These are phyloP conservation scores for Gonium pectorale DNA, from an alignment of 139 green algal species.

Conservation along the genomic window DNA sequence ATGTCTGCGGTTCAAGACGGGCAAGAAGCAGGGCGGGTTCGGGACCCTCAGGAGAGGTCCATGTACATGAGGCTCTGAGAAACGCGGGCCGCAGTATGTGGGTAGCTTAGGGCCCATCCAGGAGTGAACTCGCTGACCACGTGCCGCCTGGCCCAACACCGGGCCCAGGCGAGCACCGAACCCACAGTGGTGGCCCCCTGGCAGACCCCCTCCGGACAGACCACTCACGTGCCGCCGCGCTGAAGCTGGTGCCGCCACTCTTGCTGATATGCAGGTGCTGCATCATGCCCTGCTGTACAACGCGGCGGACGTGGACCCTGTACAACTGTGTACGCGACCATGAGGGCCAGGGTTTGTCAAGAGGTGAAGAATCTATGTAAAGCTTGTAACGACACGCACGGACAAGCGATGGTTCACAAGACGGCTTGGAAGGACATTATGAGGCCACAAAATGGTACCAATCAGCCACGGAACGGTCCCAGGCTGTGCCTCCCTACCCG, in stretches of 20 bases:
- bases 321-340: slow-evolving; percentile 7
- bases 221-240: slow-evolving; percentile 4
- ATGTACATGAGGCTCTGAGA: background rate
- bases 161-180: too few relatives aligned
- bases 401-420: background rate
- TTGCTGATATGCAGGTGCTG: slow-evolving; percentile 39
- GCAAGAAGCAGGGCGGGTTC: too few relatives aligned
- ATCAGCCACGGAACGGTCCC: background rate
- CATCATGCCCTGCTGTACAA: background rate
- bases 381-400: background rate
- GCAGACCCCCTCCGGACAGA: background rate
- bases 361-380: background rate
- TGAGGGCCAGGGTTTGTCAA: background rate
- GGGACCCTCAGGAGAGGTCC: background rate
- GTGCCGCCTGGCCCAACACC: too few relatives aligned
- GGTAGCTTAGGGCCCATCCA: too few relatives aligned
- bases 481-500: background rate
- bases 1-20: background rate
- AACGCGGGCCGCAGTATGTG: too few relatives aligned
- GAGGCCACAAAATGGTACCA: background rate
- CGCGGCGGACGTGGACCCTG: background rate
- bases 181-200: background rate
- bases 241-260: slow-evolving; percentile 16
- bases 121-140: too few relatives aligned
- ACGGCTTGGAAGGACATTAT: background rate